Percentiles rank a stretch among this genome's conserved stretches.
Conservation (phyloP, 2,329 filamentous ascomycete species). For the Fusarium irregulare region DNA sequence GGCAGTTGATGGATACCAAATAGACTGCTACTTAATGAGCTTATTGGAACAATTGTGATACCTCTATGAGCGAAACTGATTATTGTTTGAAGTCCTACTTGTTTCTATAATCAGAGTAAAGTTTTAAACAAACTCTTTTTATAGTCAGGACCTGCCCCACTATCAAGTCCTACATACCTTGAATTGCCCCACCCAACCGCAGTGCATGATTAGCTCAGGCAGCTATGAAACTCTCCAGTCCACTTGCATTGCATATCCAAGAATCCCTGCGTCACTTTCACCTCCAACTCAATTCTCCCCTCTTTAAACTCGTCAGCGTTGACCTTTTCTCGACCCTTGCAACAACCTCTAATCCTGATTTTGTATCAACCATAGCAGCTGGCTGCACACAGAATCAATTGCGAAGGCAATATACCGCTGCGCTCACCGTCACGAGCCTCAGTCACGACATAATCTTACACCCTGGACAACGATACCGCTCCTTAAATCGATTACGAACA, state of each 20-base stretch:
- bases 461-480: slow-evolving; percentile 4
- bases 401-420: not conserved
- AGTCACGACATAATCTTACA: not conserved
- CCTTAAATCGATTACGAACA: slow-evolving; percentile 3
- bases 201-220: slow-evolving; percentile 42
- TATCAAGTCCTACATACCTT: slow-evolving; percentile 28
- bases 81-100: not conserved
- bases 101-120: not conserved
- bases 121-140: slow-evolving; percentile 7
- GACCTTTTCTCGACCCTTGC: slow-evolving; percentile 5
- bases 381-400: slow-evolving; percentile 22
- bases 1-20: slow-evolving; percentile 30
- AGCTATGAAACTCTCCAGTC: slow-evolving; percentile 42
- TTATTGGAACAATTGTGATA: not conserved
- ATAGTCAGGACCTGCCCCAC: not conserved
- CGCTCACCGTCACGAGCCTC: not conserved
- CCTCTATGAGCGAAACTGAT: not conserved
- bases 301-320: slow-evolving; percentile 24
- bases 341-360: not conserved
- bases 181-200: slow-evolving; percentile 12
- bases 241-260: slow-evolving; percentile 17
- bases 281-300: slow-evolving; percentile 22
- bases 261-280: slow-evolving; percentile 43
- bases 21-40: slow-evolving; percentile 16
- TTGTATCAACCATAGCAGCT: slow-evolving; percentile 22